Base-by-base conservation (phyloP, 2,329 filamentous ascomycete species). In the Alternaria brassicicola region DNA sequence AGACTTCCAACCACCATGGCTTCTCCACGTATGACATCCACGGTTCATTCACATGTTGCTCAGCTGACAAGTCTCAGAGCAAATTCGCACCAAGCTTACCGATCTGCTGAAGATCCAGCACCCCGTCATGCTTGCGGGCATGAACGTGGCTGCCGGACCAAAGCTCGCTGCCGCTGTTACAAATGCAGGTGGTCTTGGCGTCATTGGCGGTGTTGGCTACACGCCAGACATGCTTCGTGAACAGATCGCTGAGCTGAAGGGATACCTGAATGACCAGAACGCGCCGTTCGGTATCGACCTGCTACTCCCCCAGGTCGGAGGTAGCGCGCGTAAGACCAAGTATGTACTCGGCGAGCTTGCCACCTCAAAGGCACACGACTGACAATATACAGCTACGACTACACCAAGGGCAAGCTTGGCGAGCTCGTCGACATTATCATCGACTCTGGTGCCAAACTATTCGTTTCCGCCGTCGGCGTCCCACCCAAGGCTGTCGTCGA, bases 81-180 rank as follows among this genome's bases (percentile, higher is more conserved):
- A 91, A 84, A 89, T 99, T 80, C 91, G 91, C 75, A 99, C 95
- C 52, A 88, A 91, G 68, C 84, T 93, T 73, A 99, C 95, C 70
- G 94, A 98, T 86, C 90, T 98, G 66, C 90, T 99, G 82, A 91
- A 92, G 85, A 98, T 99, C 86, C 92, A 96, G 79, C 95, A 99
- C 82, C 95, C 95, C 58, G 84, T 99, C 76, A 84, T 99, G 74
- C 89, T 99, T 63, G 95, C 95, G 71, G 95, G 95, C 78, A 99
- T 99, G 95, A 98, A 99, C 85, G 95, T 98, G 64, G 95, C 95
- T 56, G 95, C 95, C 59, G 95, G 95, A 49, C 95, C 95, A 55
- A 96, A 93, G 85, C 89, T 99, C 74, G 95, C 95, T 52, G 95
- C 95, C 31, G 95, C 95, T 39, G 95, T 99, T 71, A 96, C 94